These are phyloP conservation scores for Marasmius sp. DNA, from an alignment of 1,284 basidiomycete species.

Conservation along the genomic window DNA sequence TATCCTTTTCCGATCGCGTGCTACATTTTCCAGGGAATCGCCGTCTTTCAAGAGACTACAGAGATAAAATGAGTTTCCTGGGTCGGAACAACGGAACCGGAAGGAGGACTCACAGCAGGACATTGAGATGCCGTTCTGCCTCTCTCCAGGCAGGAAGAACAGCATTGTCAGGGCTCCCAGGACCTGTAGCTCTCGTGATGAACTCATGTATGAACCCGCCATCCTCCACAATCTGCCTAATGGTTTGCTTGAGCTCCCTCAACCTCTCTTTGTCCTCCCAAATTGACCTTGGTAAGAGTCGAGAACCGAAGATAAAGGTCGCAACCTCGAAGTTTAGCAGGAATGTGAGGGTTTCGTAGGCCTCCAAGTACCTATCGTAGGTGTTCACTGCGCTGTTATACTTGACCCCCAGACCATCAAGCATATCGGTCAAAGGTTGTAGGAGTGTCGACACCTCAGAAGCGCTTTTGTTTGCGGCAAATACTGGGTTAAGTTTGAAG, in stretches of 20 bases:
- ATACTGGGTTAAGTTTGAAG: background rate
- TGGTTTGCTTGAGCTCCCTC: slow-evolving; percentile 4
- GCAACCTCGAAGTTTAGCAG: background rate
- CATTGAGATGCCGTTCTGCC: slow-evolving; percentile 7
- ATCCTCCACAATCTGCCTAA: slow-evolving; percentile 11
- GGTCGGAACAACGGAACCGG: background rate
- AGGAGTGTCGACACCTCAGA: background rate
- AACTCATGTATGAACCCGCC: slow-evolving; percentile 13
- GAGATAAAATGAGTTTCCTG: background rate
- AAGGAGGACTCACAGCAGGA: slow-evolving; percentile 3
- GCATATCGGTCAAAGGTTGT: background rate
- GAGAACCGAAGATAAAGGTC: slow-evolving; percentile 8
- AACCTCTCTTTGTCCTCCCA: slow-evolving; percentile 8
- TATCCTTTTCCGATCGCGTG: slow-evolving; percentile 5
- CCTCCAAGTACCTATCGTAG: background rate
- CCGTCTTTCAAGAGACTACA: background rate
- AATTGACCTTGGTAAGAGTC: slow-evolving; percentile 14
- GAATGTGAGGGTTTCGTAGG: background rate
- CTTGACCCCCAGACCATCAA: slow-evolving; percentile 6
- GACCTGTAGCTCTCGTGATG: slow-evolving; percentile 11
- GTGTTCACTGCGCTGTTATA: background rate
- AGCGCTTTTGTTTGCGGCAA: background rate
- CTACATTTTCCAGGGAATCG: slow-evolving; percentile 1
- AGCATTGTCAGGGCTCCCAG: slow-evolving; percentile 16
- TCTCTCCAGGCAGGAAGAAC: slow-evolving; percentile 19